phyloP scores from a whole-genome alignment of 2,329 filamentous ascomycete genomes.

The Ascochyta viciae-villosae region DNA sequence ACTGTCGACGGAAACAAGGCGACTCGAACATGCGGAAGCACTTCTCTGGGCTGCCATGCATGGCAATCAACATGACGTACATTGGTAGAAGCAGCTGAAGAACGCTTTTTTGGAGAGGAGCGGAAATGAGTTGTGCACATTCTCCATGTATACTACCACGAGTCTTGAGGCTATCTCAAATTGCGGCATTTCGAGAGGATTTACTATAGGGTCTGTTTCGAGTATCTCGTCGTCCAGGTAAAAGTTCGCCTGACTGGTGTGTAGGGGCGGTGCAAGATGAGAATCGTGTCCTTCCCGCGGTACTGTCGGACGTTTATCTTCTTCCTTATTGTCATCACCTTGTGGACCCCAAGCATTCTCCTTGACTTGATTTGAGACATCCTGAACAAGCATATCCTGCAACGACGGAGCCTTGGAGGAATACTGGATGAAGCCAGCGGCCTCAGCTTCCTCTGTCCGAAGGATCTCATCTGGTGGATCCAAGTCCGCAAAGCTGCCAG shows the following conservation, averaged over 20 bases:
- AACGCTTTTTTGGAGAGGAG: conserved; percentile 43
- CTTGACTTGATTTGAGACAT: background rate
- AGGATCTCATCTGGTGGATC: conserved; percentile 35
- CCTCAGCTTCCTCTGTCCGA: conserved; percentile 28
- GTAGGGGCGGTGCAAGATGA: conserved; percentile 13
- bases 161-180: conserved; percentile 35
- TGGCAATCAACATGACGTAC: conserved; percentile 8
- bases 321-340: conserved; percentile 22
- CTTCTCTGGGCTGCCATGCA: background rate
- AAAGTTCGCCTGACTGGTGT: conserved; percentile 31
- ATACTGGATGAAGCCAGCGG: conserved; percentile 36
- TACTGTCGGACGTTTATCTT: conserved; percentile 19
- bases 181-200: conserved; percentile 40
- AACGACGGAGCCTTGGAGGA: conserved; percentile 37
- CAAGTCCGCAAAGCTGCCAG: conserved; percentile 33
- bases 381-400: conserved; percentile 23
- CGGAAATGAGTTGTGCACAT: conserved; percentile 28
- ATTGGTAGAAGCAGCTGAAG: conserved; percentile 40
- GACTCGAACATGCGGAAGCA: background rate
- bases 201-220: conserved; percentile 27
- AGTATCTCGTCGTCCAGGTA: conserved; percentile 42
- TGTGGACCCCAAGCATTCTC: conserved; percentile 28
- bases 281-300: conserved; percentile 15
- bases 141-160: conserved; percentile 43
- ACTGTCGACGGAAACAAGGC: background rate